Evolutionary conservation across 331 rosid genomes (phyloP).

Genomic region (Quercus tomentella): DNA sequence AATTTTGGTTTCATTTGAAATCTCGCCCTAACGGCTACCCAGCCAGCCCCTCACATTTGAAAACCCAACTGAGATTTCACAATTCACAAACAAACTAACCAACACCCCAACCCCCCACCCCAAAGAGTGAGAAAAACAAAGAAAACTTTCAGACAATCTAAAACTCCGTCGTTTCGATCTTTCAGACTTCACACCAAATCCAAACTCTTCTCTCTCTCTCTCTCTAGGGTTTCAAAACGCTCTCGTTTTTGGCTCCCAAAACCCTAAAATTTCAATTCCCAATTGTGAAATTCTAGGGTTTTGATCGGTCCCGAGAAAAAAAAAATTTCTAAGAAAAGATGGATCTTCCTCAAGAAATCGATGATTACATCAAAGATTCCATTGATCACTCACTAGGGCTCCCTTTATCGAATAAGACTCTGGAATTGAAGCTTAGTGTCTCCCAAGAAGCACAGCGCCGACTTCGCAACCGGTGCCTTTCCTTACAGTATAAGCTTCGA

Average conservation of each 20-base stretch:
- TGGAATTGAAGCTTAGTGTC: slow-evolving; percentile 59
- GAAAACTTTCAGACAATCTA: not conserved
- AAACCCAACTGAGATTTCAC: too few relatives aligned
- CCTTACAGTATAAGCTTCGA: slow-evolving; percentile 44
- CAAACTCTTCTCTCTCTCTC: too few relatives aligned
- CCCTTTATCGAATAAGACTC: slow-evolving; percentile 52
- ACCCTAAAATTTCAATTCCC: not conserved
- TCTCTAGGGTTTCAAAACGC: slow-evolving; percentile 6
- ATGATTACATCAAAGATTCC: slow-evolving; percentile 58
- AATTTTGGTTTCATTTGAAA: not conserved
- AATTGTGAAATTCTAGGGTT: slow-evolving; percentile 7
- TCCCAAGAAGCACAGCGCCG: slow-evolving; percentile 49
- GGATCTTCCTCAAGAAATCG: slow-evolving; percentile 57
- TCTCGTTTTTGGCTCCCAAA: not conserved
- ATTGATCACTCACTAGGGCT: slow-evolving; percentile 66
- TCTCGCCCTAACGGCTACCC: slow-evolving; percentile 18
- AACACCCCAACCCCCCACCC: too few relatives aligned
- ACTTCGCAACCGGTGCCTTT: slow-evolving; percentile 43
- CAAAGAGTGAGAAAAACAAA: not conserved
- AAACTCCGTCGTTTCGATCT: not conserved
- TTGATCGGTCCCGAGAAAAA: not conserved
- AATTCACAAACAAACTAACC: too few relatives aligned
- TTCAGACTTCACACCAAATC: not conserved
- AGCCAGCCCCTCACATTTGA: too few relatives aligned
- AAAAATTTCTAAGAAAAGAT: slow-evolving; percentile 9